Percentiles rank a stretch among this genome's conserved stretches.
Conservation (phyloP, 139 green algal genomes). For the Chlamydomonas sphaeroides region DNA sequence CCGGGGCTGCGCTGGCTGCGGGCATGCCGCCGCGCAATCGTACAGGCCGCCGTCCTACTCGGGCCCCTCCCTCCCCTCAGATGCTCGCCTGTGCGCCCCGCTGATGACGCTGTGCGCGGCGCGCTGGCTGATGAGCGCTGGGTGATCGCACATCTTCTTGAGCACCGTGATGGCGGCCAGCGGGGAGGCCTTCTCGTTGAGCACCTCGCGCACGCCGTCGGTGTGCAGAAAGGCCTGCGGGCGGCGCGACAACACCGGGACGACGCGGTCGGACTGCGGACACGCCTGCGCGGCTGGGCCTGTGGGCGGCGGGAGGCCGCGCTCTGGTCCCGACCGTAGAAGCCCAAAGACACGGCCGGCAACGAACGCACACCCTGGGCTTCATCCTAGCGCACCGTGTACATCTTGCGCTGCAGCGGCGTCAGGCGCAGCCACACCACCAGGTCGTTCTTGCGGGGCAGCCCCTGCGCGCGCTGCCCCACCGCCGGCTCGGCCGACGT, state of each 20-base stretch:
- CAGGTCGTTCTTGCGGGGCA: slow-evolving; percentile 90
- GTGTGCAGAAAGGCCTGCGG: slow-evolving; percentile 80
- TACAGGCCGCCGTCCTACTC: too few species aligned
- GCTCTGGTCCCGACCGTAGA: too few species aligned
- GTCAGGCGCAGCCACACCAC: slow-evolving; percentile 93
- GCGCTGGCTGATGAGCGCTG: slow-evolving; percentile 80
- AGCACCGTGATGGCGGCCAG: slow-evolving; percentile 80
- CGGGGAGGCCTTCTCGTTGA: slow-evolving; percentile 85
- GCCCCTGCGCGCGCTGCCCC: slow-evolving; percentile 22
- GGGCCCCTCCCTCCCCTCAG: too few species aligned
- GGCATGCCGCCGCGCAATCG: too few species aligned
- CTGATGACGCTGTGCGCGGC: slow-evolving; percentile 51
- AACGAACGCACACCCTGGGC: too few species aligned
- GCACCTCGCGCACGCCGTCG: slow-evolving; percentile 68
- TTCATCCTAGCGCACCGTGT: too few species aligned
- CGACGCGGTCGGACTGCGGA: too few species aligned
- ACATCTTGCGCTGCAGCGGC: slow-evolving; percentile 63
- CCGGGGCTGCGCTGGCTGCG: too few species aligned
- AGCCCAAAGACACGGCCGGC: too few species aligned
- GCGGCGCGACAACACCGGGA: too few species aligned
- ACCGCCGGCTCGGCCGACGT: slow-evolving; percentile 4
- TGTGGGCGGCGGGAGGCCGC: too few species aligned
- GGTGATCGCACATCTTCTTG: slow-evolving; percentile 95
- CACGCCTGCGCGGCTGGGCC: too few species aligned
- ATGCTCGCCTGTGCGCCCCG: slow-evolving; percentile 41